Base-by-base conservation (phyloP, 2,329 filamentous ascomycete species). In the Colletotrichum tanaceti region DNA sequence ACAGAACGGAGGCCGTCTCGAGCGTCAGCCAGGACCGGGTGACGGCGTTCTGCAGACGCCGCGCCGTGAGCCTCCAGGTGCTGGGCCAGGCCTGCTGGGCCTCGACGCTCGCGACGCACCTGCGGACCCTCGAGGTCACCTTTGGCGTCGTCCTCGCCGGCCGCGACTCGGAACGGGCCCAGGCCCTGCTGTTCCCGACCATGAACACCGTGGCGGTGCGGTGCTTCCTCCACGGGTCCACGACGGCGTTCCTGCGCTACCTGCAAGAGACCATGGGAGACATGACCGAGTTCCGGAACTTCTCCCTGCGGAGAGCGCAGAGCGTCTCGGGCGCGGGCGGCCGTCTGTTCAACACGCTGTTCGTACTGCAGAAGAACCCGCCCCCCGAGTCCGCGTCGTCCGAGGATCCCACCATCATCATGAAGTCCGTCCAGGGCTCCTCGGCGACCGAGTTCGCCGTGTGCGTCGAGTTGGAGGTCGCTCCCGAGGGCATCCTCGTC, bases 191-290 rank as follows among this genome's bases (percentile, higher is more conserved):
- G 75, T 98, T 97, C 74, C 95, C 94, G 0, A 93, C 92, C 0
- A 97, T 98, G 92, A 98, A 97, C 75, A 97, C 94, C 0, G 89
- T 97, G 0, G 87, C 91, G 0, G 83, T 97, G 9, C 86, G 94
- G 13, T 86, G 86, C 1, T 84, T 94, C 3, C 77, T 97, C 2
- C 91, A 96, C 73, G 93, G 93, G 1, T 89, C 85, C 0, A 80
- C 86, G 0, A 71, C 77, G 0, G 85, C 89, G 0, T 90, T 97
- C 79, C 79, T 97, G 35, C 84, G 82, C 14, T 92, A 94, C 74
- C 84, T 94, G 71, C 93, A 97, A 74, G 86, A 90, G 2, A 90
- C 87, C 69, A 87, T 92, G 78, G 83, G 85, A 1, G 85, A 85
- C 28, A 86, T 93, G 38, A 82, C 88, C n/a, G 86, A 90, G 68